Percentiles rank a stretch among this genome's conserved stretches.
phyloP scores from a whole-genome alignment of 345 rosid species.

The Ceriops tagal region DNA sequence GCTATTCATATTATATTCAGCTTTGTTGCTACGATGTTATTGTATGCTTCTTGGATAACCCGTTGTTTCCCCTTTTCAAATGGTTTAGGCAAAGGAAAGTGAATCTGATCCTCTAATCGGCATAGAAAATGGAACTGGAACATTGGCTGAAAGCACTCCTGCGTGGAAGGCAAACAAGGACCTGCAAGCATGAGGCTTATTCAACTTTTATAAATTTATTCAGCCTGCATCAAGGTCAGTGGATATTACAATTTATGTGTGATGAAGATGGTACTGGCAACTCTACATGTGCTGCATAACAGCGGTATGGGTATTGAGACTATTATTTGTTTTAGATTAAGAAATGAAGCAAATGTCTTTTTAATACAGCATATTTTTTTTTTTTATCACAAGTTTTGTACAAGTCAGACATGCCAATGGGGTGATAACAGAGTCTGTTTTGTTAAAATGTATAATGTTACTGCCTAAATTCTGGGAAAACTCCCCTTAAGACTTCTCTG shows the following conservation, averaged over 20 bases:
- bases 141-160: conserved; percentile 56
- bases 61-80: neutral
- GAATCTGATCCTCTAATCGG: conserved; percentile 78
- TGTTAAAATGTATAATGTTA: conserved; percentile 15
- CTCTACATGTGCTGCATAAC: conserved; percentile 7
- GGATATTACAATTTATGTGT: conserved; percentile 26
- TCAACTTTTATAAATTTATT: conserved; percentile 13
- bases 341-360: conserved; percentile 16
- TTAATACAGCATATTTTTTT: conserved; percentile 33
- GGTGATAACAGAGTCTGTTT: conserved; percentile 24
- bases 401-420: conserved; percentile 23
- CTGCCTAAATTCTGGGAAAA: neutral
- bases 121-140: conserved; percentile 68
- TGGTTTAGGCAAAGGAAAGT: conserved; percentile 62
- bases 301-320: conserved; percentile 19
- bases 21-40: neutral
- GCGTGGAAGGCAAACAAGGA: conserved; percentile 92
- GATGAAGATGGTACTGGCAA: conserved; percentile 50
- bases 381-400: conserved; percentile 15
- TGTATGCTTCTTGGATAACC: neutral
- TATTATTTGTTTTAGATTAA: conserved; percentile 17
- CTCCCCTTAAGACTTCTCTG: neutral
- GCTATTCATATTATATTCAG: conserved; percentile 1
- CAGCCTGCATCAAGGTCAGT: conserved; percentile 18
- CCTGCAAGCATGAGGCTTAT: conserved; percentile 57